Conservation (phyloP, 1,284 basidiomycete genomes). For the Naganishia sp. region DNA sequence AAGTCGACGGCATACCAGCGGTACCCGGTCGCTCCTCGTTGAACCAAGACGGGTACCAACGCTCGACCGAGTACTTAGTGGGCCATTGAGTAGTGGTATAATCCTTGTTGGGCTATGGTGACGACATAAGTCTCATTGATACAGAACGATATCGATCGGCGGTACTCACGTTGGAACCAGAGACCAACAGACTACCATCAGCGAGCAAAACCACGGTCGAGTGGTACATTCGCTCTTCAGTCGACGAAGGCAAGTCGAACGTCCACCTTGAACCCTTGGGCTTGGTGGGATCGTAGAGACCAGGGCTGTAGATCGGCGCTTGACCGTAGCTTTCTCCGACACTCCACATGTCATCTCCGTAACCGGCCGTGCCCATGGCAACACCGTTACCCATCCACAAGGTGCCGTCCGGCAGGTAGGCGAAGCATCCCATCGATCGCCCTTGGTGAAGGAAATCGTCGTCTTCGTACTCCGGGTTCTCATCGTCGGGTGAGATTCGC, state of each 20-base stretch:
- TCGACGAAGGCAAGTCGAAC: constrained; percentile 52
- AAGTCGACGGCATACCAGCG: constrained; percentile 40
- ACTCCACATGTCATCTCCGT: constrained; percentile 52
- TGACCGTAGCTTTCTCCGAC: constrained; percentile 52
- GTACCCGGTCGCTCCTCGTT: constrained; percentile 67
- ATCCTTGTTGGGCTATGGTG: constrained; percentile 72
- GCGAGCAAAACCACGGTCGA: constrained; percentile 85
- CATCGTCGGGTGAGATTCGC: constrained; percentile 74
- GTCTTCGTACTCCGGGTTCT: constrained; percentile 60
- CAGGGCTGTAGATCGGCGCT: constrained; percentile 51
- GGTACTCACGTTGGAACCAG: constrained; percentile 69
- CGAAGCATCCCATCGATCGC: constrained; percentile 78
- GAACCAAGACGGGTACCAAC: constrained; percentile 57
- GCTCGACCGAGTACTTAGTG: constrained; percentile 49
- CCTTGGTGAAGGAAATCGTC: constrained; percentile 74
- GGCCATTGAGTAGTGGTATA: constrained; percentile 55
- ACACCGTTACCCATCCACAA: constrained; percentile 69
- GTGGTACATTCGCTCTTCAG: constrained; percentile 80
- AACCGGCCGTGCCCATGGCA: constrained; percentile 64
- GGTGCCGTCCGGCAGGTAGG: constrained; percentile 51
- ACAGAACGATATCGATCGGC: neutral
- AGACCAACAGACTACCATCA: constrained; percentile 81
- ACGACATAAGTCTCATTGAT: neutral
- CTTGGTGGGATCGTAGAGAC: constrained; percentile 66
- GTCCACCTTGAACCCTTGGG: constrained; percentile 68